phyloP scores from a whole-genome alignment of 2,329 filamentous ascomycete genomes.

The Alternaria arbusti region DNA sequence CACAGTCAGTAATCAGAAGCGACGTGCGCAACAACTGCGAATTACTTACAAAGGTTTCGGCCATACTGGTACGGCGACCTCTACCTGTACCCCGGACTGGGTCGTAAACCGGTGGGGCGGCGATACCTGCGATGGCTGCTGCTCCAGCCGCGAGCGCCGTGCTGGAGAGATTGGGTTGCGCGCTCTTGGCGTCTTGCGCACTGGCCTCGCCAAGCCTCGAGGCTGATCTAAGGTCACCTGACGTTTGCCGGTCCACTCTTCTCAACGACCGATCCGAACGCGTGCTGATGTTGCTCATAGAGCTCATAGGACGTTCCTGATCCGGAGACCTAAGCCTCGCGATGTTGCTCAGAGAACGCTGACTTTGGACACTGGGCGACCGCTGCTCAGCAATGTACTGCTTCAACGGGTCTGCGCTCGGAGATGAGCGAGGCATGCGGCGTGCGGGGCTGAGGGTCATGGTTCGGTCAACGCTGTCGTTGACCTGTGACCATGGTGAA shows the following conservation, averaged over 20 bases:
- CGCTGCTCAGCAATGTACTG: slow-evolving; percentile 44
- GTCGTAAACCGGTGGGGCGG: slow-evolving; percentile 66
- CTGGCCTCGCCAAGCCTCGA: slow-evolving; percentile 64
- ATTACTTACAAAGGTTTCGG: slow-evolving; percentile 88
- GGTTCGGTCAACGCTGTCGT: slow-evolving; percentile 53
- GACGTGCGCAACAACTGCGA: slow-evolving; percentile 6
- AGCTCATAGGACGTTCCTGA: slow-evolving; percentile 67
- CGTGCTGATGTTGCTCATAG: slow-evolving; percentile 62
- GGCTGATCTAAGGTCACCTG: slow-evolving; percentile 77
- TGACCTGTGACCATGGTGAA: slow-evolving; percentile 53
- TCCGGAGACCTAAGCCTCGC: slow-evolving; percentile 51
- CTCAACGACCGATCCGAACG: slow-evolving; percentile 73
- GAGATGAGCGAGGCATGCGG: slow-evolving; percentile 46
- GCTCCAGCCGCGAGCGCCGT: slow-evolving; percentile 44
- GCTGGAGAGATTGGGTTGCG: slow-evolving; percentile 39
- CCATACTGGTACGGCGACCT: slow-evolving; percentile 79
- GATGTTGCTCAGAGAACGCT: slow-evolving; percentile 52
- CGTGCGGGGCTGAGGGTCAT: slow-evolving; percentile 46
- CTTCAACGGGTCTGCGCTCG: slow-evolving; percentile 42
- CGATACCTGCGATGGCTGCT: slow-evolving; percentile 52
- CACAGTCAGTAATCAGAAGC: slow-evolving; percentile 30
- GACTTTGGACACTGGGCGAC: slow-evolving; percentile 53
- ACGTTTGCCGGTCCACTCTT: slow-evolving; percentile 69
- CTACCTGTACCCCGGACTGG: slow-evolving; percentile 88
- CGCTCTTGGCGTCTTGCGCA: slow-evolving; percentile 44